Evolutionary conservation across 495 filamentous ascomycete species (phyloP).

Genomic region (Aspergillus homomorphus): DNA sequence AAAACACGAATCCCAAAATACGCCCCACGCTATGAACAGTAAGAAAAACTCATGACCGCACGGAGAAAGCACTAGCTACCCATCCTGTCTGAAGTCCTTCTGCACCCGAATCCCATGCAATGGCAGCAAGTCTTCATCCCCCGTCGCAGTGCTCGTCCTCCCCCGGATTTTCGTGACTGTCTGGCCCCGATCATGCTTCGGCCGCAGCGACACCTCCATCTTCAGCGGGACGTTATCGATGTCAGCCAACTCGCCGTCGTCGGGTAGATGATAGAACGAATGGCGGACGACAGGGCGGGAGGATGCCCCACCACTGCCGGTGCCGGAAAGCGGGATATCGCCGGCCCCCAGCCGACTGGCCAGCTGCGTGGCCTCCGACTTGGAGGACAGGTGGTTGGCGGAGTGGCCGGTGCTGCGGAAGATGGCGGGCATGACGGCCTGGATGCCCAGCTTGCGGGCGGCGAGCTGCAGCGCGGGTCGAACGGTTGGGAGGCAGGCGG

Average conservation of each 20-base stretch:
- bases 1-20: not conserved
- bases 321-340: not conserved
- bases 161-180: slow-evolving; percentile 18
- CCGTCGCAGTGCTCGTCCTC: not conserved
- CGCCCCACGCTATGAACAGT: not conserved
- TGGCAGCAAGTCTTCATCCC: slow-evolving; percentile 24
- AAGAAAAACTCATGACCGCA: not conserved
- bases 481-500: slow-evolving; percentile 45
- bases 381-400: slow-evolving; percentile 5
- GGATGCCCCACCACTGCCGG: slow-evolving; percentile 5
- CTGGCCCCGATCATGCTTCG: slow-evolving; percentile 19
- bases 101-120: slow-evolving; percentile 26
- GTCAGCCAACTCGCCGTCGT: slow-evolving; percentile 9
- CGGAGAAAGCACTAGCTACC: not conserved
- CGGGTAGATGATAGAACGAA: slow-evolving; percentile 23
- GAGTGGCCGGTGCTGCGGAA: slow-evolving; percentile 8
- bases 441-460: slow-evolving; percentile 17
- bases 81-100: slow-evolving; percentile 22
- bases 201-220: slow-evolving; percentile 14
- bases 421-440: slow-evolving; percentile 11
- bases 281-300: slow-evolving; percentile 8
- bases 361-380: slow-evolving; percentile 8
- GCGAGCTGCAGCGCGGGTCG: slow-evolving; percentile 25
- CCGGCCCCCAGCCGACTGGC: not conserved
- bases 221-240: not conserved